Conservation (phyloP, 2,329 filamentous ascomycete species). For the Colletotrichum phormii region DNA sequence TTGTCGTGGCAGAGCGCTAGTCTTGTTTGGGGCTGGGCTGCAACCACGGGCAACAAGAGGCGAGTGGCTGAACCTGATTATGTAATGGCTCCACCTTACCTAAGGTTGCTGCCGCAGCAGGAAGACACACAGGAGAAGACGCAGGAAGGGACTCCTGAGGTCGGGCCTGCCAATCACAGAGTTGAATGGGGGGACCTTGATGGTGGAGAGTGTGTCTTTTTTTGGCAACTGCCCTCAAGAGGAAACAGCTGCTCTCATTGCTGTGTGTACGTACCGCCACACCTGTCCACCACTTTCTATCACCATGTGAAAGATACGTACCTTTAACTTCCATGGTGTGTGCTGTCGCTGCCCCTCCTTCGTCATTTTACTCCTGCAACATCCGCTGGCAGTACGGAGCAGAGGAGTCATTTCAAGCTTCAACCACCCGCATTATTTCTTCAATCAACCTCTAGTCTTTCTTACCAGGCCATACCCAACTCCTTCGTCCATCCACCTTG, state of each 20-base stretch:
- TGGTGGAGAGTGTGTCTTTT: constrained; percentile 18
- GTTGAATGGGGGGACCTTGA: neutral
- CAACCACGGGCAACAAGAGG: constrained; percentile 37
- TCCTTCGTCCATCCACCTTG: neutral
- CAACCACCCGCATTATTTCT: neutral
- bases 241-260: no score
- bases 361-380: neutral
- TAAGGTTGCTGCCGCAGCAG: no score
- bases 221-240: constrained; percentile 11
- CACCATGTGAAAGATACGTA: no score
- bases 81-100: neutral
- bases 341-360: constrained; percentile 7
- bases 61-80: neutral
- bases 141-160: neutral
- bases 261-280: neutral
- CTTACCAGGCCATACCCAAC: neutral
- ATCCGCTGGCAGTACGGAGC: neutral
- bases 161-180: neutral
- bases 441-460: neutral
- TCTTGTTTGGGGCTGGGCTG: constrained; percentile 11
- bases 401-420: neutral
- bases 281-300: neutral
- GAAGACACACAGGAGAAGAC: neutral
- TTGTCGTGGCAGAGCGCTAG: constrained; percentile 36
- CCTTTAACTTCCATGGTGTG: neutral